These are phyloP conservation scores for Thamnidium elegans DNA, from an alignment of 192 early-diverging fungal genomes.

Conservation along the genomic window DNA sequence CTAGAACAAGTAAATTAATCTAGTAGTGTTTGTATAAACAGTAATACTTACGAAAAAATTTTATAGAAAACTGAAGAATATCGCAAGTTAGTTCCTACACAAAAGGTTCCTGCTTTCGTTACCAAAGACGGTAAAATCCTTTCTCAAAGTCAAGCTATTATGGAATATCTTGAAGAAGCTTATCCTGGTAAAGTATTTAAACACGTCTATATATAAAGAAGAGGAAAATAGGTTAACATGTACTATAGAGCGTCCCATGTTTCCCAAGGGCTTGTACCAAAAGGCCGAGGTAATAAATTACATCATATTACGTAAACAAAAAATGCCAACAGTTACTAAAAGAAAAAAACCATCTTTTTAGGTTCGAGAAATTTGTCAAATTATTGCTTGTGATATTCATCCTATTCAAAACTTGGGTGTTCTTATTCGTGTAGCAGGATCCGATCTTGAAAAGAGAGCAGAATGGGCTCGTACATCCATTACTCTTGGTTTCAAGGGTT, in stretches of 20 bases:
- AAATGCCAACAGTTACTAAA: background rate
- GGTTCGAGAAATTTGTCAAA: constrained; percentile 67
- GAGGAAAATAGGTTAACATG: no score
- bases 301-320: background rate
- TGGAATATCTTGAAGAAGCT: constrained; percentile 88
- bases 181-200: constrained; percentile 41
- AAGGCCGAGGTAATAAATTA: constrained; percentile 53
- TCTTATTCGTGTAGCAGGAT: constrained; percentile 55
- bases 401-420: constrained; percentile 85
- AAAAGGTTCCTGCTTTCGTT: constrained; percentile 65
- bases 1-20: constrained; percentile 62
- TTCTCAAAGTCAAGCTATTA: constrained; percentile 73
- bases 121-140: constrained; percentile 52
- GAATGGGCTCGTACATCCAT: constrained; percentile 64
- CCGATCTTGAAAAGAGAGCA: constrained; percentile 41
- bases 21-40: background rate
- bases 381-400: constrained; percentile 82
- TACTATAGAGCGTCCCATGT: constrained; percentile 47
- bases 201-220: background rate
- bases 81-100: constrained; percentile 60
- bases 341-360: constrained; percentile 8
- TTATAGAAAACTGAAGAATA: constrained; percentile 54
- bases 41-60: background rate
- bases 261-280: constrained; percentile 67
- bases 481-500: constrained; percentile 60